Evolutionary conservation across 2,329 filamentous ascomycete species (phyloP).

Genomic region (Fonsecaea multimorphosa): DNA sequence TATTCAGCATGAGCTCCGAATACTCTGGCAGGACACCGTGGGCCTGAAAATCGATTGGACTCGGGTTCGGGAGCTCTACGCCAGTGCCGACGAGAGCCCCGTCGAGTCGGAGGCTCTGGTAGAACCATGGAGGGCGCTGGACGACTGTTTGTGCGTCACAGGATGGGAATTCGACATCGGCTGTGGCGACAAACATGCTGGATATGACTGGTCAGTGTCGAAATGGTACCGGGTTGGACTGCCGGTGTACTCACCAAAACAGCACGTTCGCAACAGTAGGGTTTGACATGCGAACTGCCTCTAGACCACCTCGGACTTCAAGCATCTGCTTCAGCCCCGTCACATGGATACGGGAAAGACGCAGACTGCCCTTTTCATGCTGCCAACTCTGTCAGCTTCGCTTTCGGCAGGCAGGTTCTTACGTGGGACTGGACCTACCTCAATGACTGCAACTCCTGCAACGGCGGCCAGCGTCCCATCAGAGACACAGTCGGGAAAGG

Average conservation of each 20-base stretch:
- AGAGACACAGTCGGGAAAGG: slow-evolving; percentile 18
- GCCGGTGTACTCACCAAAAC: slow-evolving; percentile 4
- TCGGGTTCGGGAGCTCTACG: slow-evolving; percentile 15
- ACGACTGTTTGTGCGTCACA: slow-evolving; percentile 6
- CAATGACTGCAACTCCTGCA: slow-evolving; percentile 15
- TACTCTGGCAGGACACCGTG: slow-evolving; percentile 14
- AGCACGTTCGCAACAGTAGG: slow-evolving; percentile 17
- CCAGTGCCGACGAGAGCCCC: neutral
- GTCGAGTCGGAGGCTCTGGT: slow-evolving; percentile 13
- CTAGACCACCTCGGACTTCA: slow-evolving; percentile 16
- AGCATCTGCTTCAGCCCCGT: slow-evolving; percentile 18
- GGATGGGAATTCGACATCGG: slow-evolving; percentile 18
- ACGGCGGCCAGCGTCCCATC: slow-evolving; percentile 21
- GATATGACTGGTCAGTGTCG: neutral
- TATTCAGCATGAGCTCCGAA: slow-evolving; percentile 21
- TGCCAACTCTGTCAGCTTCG: neutral
- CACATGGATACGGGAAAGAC: slow-evolving; percentile 17
- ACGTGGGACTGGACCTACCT: slow-evolving; percentile 1
- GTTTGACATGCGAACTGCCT: slow-evolving; percentile 18
- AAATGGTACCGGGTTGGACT: neutral
- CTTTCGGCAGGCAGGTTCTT: neutral
- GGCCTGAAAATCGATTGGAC: slow-evolving; percentile 12
- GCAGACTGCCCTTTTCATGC: slow-evolving; percentile 23
- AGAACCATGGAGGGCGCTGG: slow-evolving; percentile 19
- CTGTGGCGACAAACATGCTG: slow-evolving; percentile 19